phyloP scores from a whole-genome alignment of 108 stramenopile genomes.

The Thalassiosira profunda region DNA sequence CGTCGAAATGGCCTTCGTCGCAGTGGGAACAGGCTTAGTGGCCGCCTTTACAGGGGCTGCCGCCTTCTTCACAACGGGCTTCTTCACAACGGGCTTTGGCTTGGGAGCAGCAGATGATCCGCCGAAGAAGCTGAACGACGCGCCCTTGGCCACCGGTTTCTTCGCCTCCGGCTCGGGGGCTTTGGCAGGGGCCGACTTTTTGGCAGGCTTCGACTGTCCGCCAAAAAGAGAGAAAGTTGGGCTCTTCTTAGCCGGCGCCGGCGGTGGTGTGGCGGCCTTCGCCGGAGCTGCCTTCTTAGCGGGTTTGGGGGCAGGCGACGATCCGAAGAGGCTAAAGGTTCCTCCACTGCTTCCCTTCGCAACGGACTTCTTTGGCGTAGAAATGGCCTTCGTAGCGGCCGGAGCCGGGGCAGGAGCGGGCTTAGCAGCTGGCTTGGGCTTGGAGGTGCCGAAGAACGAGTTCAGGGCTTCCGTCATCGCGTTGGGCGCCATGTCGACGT shows the following conservation, averaged over 20 bases:
- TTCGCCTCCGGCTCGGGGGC: constrained; percentile 7
- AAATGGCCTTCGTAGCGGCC: constrained; percentile 33
- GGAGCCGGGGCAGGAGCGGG: constrained; percentile 45
- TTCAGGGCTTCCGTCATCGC: constrained; percentile 52
- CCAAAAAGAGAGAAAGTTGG: constrained; percentile 37
- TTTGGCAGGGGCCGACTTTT: too few relatives aligned
- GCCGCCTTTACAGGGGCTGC: background rate
- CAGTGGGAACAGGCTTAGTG: constrained; percentile 40
- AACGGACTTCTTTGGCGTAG: constrained; percentile 9
- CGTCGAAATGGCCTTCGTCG: constrained; percentile 38
- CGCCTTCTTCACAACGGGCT: constrained; percentile 10
- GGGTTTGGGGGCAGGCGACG: constrained; percentile 8
- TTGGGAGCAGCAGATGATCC: constrained; percentile 21
- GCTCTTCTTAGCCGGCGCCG: constrained; percentile 3
- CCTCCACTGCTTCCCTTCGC: too few relatives aligned
- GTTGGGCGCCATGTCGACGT: constrained; percentile 39
- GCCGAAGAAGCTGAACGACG: constrained; percentile 42
- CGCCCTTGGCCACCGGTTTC: constrained; percentile 8
- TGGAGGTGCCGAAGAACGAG: constrained; percentile 45
- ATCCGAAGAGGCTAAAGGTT: constrained; percentile 33
- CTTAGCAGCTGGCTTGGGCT: constrained; percentile 20
- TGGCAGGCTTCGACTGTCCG: too few relatives aligned
- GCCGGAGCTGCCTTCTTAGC: constrained; percentile 25
- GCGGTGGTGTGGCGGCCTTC: background rate
- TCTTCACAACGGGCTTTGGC: constrained; percentile 9